phyloP scores from a whole-genome alignment of 805 yeast genomes.

The Wickerhamomyces pijperi region DNA sequence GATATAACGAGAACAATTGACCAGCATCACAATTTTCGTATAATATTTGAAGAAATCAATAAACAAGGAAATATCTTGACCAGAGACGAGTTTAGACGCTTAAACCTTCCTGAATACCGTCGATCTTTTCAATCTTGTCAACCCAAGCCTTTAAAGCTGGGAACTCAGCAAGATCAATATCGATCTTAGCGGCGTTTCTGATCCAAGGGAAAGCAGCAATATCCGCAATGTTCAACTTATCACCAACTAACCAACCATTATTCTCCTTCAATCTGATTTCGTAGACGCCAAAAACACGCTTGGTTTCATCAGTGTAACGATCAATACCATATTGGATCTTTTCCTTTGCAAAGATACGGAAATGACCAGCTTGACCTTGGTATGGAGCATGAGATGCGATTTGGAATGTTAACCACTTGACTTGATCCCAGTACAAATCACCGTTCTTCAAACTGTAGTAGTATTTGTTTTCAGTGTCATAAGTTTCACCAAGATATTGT shows the following conservation, averaged over 20 bases:
- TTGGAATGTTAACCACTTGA: conserved; percentile 46
- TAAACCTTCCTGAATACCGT: conserved; percentile 20
- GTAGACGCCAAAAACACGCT: conserved; percentile 41
- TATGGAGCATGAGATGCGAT: conserved; percentile 51
- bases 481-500: conserved; percentile 46
- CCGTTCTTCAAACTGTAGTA: conserved; percentile 23
- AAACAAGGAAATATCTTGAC: too few species aligned
- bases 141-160: conserved; percentile 32
- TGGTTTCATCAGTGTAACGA: conserved; percentile 39
- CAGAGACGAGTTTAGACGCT: too few species aligned
- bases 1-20: too few species aligned
- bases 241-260: conserved; percentile 50
- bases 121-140: conserved; percentile 21
- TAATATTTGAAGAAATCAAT: too few species aligned
- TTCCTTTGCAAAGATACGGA: conserved; percentile 32
- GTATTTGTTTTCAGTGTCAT: conserved; percentile 40
- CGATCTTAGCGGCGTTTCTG: conserved; percentile 2
- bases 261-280: conserved; percentile 39
- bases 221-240: conserved; percentile 50
- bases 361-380: conserved; percentile 51
- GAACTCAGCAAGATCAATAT: conserved; percentile 25
- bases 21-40: too few species aligned
- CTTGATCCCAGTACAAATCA: conserved; percentile 35
- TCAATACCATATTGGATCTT: conserved; percentile 42
- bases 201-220: conserved; percentile 40